Percentiles rank a stretch among this genome's conserved stretches.
phyloP scores from a whole-genome alignment of 176 grass and related monocot genomes.

The Sorghum bicolor region DNA sequence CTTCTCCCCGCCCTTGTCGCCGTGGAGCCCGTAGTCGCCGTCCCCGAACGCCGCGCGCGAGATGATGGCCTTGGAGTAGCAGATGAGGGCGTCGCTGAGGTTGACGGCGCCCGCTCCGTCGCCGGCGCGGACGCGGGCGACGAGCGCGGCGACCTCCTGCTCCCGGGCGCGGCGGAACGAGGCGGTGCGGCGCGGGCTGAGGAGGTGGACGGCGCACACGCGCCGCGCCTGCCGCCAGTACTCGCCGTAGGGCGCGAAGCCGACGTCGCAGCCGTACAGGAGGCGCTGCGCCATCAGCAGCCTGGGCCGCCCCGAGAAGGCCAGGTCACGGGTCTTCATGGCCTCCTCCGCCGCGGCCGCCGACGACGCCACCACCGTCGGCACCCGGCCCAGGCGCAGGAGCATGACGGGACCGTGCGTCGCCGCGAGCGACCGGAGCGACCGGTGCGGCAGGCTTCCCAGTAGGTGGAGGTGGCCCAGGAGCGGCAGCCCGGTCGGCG shows the following conservation, averaged over 20 bases:
- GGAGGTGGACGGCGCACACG: slow-evolving; percentile 42
- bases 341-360: slow-evolving; percentile 38
- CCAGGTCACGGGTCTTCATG: slow-evolving; percentile 43
- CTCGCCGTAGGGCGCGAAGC: slow-evolving; percentile 50
- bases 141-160: slow-evolving; percentile 22
- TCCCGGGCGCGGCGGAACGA: slow-evolving; percentile 29
- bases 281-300: slow-evolving; percentile 26
- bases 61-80: not conserved
- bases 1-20: not conserved
- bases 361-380: slow-evolving; percentile 41
- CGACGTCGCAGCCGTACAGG: slow-evolving; percentile 43
- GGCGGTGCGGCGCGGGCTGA: slow-evolving; percentile 18
- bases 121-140: not conserved
- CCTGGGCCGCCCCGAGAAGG: slow-evolving; percentile 36
- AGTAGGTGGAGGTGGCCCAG: slow-evolving; percentile 52
- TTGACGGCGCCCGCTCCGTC: not conserved
- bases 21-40: not conserved
- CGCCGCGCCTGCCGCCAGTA: slow-evolving; percentile 50
- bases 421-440: slow-evolving; percentile 24
- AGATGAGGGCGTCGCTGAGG: not conserved
- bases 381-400: slow-evolving; percentile 37
- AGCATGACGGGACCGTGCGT: slow-evolving; percentile 50
- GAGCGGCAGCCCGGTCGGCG: slow-evolving; percentile 31
- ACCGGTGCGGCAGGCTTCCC: slow-evolving; percentile 28
- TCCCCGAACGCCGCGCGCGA: not conserved